These are phyloP conservation scores for Coemansia sp. DNA, from an alignment of 192 early-diverging fungal genomes.

Conservation along the genomic window DNA sequence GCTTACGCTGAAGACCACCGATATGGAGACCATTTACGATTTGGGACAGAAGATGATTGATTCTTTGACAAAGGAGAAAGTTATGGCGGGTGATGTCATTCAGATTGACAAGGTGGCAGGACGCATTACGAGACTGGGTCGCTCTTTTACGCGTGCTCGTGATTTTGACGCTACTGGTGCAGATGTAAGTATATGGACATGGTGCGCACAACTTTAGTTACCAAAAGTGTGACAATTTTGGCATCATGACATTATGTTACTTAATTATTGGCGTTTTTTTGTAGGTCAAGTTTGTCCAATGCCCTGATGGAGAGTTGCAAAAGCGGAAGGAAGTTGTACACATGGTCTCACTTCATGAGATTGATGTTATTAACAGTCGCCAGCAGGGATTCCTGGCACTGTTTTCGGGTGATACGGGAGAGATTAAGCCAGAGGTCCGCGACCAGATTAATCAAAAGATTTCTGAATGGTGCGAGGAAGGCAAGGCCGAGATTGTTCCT, in stretches of 20 bases:
- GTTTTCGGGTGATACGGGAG: slow-evolving; percentile 96
- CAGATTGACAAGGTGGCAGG: slow-evolving; percentile 98
- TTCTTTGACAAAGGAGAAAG: slow-evolving; percentile 95
- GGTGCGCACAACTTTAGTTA: too few relatives aligned
- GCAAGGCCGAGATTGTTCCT: slow-evolving; percentile 96
- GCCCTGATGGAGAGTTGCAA: slow-evolving; percentile 98
- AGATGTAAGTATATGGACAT: slow-evolving; percentile 57
- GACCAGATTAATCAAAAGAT: slow-evolving; percentile 98
- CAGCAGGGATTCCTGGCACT: slow-evolving; percentile 96
- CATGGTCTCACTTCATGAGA: slow-evolving; percentile 97
- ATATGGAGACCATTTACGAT: slow-evolving; percentile 99
- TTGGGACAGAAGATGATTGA: slow-evolving; percentile 99
- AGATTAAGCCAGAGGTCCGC: slow-evolving; percentile 95
- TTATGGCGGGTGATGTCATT: slow-evolving; percentile 94
- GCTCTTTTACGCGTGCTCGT: slow-evolving; percentile 94
- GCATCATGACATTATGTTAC: too few relatives aligned
- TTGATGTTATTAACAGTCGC: slow-evolving; percentile 97
- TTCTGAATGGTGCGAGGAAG: slow-evolving; percentile 97
- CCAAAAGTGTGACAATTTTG: too few relatives aligned
- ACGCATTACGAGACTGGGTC: slow-evolving; percentile 89
- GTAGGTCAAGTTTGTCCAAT: slow-evolving; percentile 88
- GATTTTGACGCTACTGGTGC: slow-evolving; percentile 99
- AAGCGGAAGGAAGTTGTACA: slow-evolving; percentile 96
- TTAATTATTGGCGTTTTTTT: neutral
- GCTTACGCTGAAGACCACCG: slow-evolving; percentile 97